Percentiles rank a stretch among this genome's conserved stretches.
phyloP scores from a whole-genome alignment of 108 stramenopile species.

The Stephanodiscus triporus region DNA sequence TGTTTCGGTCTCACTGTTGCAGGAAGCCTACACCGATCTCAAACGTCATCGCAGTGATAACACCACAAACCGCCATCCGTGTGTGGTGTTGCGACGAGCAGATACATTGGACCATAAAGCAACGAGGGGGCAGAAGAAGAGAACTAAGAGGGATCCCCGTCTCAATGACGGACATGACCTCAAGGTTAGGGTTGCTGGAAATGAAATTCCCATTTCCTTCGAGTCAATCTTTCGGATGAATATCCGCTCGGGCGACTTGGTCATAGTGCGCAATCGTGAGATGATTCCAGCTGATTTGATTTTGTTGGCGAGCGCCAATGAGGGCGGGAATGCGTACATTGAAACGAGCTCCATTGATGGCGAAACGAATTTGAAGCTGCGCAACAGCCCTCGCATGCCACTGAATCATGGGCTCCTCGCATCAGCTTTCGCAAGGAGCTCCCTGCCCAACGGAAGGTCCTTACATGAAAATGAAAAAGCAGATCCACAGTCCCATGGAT shows the following conservation, averaged over 20 bases:
- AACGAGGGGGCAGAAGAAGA: constrained; percentile 43
- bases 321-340: constrained; percentile 88
- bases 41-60: constrained; percentile 87
- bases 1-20: constrained; percentile 82
- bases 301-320: constrained; percentile 82
- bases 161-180: constrained; percentile 61
- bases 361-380: constrained; percentile 96
- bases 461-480: constrained; percentile 34
- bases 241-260: constrained; percentile 89
- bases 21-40: constrained; percentile 92
- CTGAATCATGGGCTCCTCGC: constrained; percentile 17
- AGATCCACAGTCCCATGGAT: constrained; percentile 9
- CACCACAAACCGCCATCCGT: constrained; percentile 75
- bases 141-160: constrained; percentile 31
- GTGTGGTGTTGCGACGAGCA: constrained; percentile 60
- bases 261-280: constrained; percentile 91
- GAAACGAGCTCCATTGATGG: constrained; percentile 97
- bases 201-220: constrained; percentile 62
- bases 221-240: constrained; percentile 72
- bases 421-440: constrained; percentile 4
- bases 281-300: constrained; percentile 95
- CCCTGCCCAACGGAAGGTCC: constrained; percentile 14
- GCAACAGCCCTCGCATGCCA: constrained; percentile 74
- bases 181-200: constrained; percentile 41
- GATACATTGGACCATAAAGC: constrained; percentile 48